Conservation (phyloP, 345 rosid species). For the Brassica incana region DNA sequence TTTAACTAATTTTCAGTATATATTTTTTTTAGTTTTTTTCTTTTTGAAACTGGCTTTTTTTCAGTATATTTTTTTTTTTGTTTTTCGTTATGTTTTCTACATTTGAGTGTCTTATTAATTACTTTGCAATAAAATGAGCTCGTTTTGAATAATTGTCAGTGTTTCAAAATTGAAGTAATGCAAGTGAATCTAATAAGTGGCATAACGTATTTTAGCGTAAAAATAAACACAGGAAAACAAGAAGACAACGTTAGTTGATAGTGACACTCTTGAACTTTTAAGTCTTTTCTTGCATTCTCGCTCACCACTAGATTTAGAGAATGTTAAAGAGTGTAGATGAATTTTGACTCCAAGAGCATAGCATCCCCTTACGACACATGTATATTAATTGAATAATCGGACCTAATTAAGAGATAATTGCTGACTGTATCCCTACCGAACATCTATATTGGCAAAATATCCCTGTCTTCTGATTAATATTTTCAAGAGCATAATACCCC, state of each 20-base stretch:
- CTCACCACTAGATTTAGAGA: conserved; percentile 14
- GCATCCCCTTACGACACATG: conserved; percentile 11
- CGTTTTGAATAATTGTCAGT: neutral
- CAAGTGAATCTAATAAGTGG: conserved; percentile 17
- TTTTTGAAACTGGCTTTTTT: too few relatives aligned
- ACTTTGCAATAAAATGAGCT: neutral
- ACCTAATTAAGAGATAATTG: too few relatives aligned
- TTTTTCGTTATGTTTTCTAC: neutral
- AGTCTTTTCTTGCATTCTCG: conserved; percentile 9
- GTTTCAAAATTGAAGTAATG: neutral
- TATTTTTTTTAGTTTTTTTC: neutral
- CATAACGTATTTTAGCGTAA: neutral
- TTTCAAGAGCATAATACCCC: too few relatives aligned
- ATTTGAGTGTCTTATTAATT: neutral
- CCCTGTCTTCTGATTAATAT: too few relatives aligned
- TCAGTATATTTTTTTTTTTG: neutral
- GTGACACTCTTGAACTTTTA: neutral
- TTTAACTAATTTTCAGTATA: neutral
- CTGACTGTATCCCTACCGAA: too few relatives aligned
- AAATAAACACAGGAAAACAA: neutral
- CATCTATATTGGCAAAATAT: too few relatives aligned
- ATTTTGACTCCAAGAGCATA: conserved; percentile 24
- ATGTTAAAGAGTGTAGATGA: neutral
- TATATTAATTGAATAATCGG: neutral
- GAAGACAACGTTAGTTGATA: conserved; percentile 19